Percentiles rank a stretch among this genome's conserved stretches.
Evolutionary conservation across 1,139 yeast species (phyloP).

Genomic region (Suhomyces bokatorum): DNA sequence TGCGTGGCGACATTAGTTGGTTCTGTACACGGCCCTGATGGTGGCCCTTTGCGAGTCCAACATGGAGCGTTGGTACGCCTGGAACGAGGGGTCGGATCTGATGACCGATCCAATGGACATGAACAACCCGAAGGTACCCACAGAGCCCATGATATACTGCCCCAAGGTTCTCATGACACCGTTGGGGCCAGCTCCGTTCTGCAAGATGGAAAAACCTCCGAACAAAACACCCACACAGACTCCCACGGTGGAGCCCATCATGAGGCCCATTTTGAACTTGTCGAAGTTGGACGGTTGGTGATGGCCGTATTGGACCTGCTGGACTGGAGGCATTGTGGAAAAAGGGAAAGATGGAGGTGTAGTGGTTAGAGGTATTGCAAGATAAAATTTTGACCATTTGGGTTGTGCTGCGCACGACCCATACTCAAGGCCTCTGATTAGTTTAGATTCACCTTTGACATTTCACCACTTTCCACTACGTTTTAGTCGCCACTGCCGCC

Average conservation of each 20-base stretch:
- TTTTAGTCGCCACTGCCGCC: slow-evolving; percentile 1
- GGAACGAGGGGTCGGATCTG: slow-evolving; percentile 65
- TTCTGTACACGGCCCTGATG: slow-evolving; percentile 31
- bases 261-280: slow-evolving; percentile 95
- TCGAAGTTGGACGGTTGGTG: slow-evolving; percentile 91
- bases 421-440: slow-evolving; percentile 4
- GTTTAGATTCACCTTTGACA: slow-evolving; percentile 1
- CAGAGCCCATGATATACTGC: slow-evolving; percentile 94
- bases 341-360: background rate
- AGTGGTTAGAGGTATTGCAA: background rate
- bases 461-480: too few species aligned
- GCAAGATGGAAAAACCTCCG: slow-evolving; percentile 89
- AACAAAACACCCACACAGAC: slow-evolving; percentile 93
- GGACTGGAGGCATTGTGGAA: slow-evolving; percentile 76
- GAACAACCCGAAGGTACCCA: slow-evolving; percentile 92
- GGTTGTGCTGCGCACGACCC: slow-evolving; percentile 11
- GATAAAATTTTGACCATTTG: slow-evolving; percentile 3
- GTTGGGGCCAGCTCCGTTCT: slow-evolving; percentile 97
- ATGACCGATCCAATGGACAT: slow-evolving; percentile 95
- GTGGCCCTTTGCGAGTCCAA: slow-evolving; percentile 38
- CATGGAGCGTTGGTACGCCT: slow-evolving; percentile 42
- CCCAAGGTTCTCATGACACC: slow-evolving; percentile 97
- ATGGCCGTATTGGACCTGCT: slow-evolving; percentile 66
- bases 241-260: slow-evolving; percentile 97
- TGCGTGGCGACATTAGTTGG: slow-evolving; percentile 4